Base-by-base conservation (phyloP, 345 rosid genomes). In the Lagerstroemia speciosa region DNA sequence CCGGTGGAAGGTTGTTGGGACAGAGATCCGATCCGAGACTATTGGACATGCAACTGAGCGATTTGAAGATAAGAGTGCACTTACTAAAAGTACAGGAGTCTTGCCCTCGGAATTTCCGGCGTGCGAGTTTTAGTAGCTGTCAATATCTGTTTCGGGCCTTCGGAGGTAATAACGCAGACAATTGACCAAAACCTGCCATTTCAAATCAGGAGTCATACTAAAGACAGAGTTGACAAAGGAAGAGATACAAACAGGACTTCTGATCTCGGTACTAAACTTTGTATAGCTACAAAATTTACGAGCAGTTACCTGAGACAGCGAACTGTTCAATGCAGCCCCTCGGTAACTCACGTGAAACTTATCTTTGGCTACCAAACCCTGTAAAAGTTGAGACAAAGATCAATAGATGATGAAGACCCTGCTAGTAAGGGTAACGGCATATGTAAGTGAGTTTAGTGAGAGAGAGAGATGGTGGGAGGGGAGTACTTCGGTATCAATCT, bases 301-400 rank as follows among this genome's bases (percentile, higher is more conserved):
- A 58, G 29, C 33, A 2, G 33, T 27, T 78, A 93, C 98, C 93
- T 88, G 88, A 61, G 98, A 83, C 73, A 90, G 75, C 0, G 97
- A 85, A 33, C 80, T 77, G 72, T 87, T 84, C 11, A 90, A 75
- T 40, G 98, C 89, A 68, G 89, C 84, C 6, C 96, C 99, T 81
- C 90, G 65, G 80, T 94, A 94, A 90, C 99, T 91, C 66, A 94
- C 97, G 76, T 89, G 93, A 70, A 94, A 89, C 73, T 87, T 89
- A 83, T 91, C 97, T 78, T 88, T 91, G 7, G 99, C 99, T 62
- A 91, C 79, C 81, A 94, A 75, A 52, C 99, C 99, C 99, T 94
- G 68, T 37, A 32, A 68, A 52, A 67, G 6, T 29, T 68, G 26
- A 53, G 71, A 72, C 29, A 14, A 9, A 38, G 55, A 31, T 53